A percentile compares a stretch with the other conserved stretches of the same genome.
phyloP scores from a whole-genome alignment of 331 rosid species.

The Malus hybrid region DNA sequence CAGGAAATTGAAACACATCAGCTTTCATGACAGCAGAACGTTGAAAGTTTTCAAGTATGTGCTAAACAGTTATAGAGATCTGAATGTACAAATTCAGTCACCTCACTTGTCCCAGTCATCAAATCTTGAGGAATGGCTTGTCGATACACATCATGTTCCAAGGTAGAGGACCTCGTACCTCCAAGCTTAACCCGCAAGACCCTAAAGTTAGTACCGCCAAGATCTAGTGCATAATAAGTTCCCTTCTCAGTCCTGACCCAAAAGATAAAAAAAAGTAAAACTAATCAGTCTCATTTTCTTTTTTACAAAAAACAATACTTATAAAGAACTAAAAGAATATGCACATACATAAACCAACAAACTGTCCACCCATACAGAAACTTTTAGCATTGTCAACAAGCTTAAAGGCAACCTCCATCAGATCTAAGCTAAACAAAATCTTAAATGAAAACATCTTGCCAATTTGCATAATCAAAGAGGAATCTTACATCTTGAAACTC shows the following conservation, averaged over 20 bases:
- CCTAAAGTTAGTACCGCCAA: constrained; percentile 67
- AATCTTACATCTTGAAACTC: neutral
- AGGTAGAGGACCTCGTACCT: constrained; percentile 38
- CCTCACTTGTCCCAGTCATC: constrained; percentile 67
- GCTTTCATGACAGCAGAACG: neutral
- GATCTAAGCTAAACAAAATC: neutral
- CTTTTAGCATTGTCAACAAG: neutral
- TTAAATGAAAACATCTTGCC: neutral
- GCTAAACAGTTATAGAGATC: neutral
- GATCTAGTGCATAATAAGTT: constrained; percentile 67
- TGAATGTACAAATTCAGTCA: constrained; percentile 17
- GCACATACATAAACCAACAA: neutral
- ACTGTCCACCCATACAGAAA: neutral
- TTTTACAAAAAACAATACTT: neutral
- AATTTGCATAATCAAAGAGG: neutral
- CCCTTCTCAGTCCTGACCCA: constrained; percentile 60
- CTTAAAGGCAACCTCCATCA: neutral
- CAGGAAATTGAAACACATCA: constrained; percentile 23
- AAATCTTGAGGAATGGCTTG: constrained; percentile 56
- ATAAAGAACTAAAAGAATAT: neutral
- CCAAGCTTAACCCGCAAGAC: constrained; percentile 56
- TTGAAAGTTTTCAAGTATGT: neutral
- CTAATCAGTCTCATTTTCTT: neutral
- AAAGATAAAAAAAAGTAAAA: neutral
- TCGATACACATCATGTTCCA: constrained; percentile 43